These are phyloP conservation scores for Jacaranda copaia DNA, from an alignment of 257 asterid genomes.

Conservation along the genomic window DNA sequence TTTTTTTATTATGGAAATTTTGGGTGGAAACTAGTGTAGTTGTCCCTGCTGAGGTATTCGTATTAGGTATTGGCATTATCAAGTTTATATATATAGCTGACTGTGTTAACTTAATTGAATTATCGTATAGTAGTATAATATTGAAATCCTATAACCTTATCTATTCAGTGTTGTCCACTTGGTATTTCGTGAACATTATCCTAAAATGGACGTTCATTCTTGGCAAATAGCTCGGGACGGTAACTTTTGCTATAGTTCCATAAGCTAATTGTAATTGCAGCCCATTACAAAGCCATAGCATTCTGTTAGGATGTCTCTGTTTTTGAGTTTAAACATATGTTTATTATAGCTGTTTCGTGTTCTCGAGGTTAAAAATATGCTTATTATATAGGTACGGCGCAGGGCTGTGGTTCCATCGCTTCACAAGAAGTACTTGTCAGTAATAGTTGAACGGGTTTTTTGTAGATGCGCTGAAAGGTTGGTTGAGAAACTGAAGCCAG, in stretches of 20 bases:
- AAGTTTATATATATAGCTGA: not conserved
- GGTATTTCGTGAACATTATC: not conserved
- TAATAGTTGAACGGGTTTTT: constrained; percentile 94
- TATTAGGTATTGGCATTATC: too few relatives aligned
- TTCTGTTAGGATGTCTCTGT: not conserved
- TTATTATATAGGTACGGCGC: constrained; percentile 85
- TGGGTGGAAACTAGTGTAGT: not conserved
- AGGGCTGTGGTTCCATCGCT: constrained; percentile 99
- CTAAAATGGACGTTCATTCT: not conserved
- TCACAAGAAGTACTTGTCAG: constrained; percentile 98
- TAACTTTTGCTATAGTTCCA: not conserved
- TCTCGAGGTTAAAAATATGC: constrained; percentile 40
- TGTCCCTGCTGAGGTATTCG: too few relatives aligned
- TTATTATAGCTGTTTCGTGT: constrained; percentile 36
- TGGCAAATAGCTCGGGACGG: not conserved
- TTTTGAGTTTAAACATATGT: constrained; percentile 14
- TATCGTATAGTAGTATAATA: not conserved
- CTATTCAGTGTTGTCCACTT: not conserved
- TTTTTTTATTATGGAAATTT: not conserved
- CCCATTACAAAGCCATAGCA: not conserved
- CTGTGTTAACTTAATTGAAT: constrained; percentile 3
- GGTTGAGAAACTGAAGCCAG: constrained; percentile 77
- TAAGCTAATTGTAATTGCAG: not conserved
- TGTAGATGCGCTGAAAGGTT: constrained; percentile 91
- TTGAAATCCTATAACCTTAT: not conserved